phyloP scores from a whole-genome alignment of 257 asterid genomes.

The Plectranthus barbatus region DNA sequence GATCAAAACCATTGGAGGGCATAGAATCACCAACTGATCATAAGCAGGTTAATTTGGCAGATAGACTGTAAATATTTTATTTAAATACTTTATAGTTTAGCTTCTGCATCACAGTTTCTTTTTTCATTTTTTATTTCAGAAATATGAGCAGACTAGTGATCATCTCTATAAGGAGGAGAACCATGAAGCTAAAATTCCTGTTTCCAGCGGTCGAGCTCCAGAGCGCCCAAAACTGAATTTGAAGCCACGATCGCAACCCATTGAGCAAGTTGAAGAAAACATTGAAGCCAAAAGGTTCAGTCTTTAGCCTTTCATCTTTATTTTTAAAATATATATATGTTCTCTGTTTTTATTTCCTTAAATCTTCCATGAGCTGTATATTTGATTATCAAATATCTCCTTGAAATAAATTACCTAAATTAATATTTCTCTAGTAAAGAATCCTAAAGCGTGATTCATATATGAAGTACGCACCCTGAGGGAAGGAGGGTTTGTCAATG shows the following conservation, averaged over 20 bases:
- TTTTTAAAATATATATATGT: neutral
- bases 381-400: neutral
- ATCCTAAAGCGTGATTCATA: no score
- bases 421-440: neutral
- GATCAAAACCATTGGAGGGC: slow-evolving; percentile 78
- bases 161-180: slow-evolving; percentile 25
- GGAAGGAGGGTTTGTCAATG: no score
- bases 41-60: slow-evolving; percentile 43
- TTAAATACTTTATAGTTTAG: neutral
- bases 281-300: slow-evolving; percentile 50
- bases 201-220: slow-evolving; percentile 28
- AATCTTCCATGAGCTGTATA: neutral
- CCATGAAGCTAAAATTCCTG: slow-evolving; percentile 27
- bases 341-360: neutral
- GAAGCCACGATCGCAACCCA: slow-evolving; percentile 58
- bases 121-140: slow-evolving; percentile 27
- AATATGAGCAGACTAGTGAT: slow-evolving; percentile 38
- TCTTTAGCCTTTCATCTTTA: neutral
- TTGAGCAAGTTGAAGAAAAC: slow-evolving; percentile 43
- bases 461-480: no score
- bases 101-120: neutral
- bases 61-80: neutral
- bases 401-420: neutral
- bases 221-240: slow-evolving; percentile 70
- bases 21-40: slow-evolving; percentile 31